phyloP scores from a whole-genome alignment of 73 alveolate genomes.

The Paramecium bursaria region DNA sequence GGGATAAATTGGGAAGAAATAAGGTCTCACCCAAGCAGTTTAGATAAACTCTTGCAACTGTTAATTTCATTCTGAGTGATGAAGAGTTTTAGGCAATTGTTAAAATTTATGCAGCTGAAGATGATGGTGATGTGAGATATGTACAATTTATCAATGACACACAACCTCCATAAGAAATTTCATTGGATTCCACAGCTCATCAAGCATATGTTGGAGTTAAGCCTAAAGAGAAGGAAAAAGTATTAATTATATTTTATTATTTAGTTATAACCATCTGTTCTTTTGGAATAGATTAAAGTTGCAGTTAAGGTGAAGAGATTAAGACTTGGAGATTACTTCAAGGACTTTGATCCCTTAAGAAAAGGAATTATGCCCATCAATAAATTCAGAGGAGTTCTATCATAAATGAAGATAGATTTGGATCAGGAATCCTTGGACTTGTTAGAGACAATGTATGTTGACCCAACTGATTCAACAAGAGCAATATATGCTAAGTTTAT shows the following conservation, averaged over 20 bases:
- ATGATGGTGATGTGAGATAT: conserved; percentile 84
- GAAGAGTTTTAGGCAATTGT: conserved; percentile 83
- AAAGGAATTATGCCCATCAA: conserved; percentile 89
- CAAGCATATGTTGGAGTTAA: conserved; percentile 72
- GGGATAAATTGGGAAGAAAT: conserved; percentile 87
- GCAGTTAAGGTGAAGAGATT: conserved; percentile 91
- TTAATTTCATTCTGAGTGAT: conserved; percentile 80
- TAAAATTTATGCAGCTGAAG: conserved; percentile 84
- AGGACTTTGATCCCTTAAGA: conserved; percentile 91
- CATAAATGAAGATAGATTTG: conserved; percentile 80
- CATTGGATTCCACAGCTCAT: conserved; percentile 65
- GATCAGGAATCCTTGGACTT: conserved; percentile 82
- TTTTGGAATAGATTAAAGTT: conserved; percentile 82
- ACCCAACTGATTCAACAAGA: conserved; percentile 79
- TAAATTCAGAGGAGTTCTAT: conserved; percentile 91
- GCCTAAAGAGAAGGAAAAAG: conserved; percentile 70
- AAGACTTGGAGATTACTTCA: conserved; percentile 93
- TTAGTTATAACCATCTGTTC: conserved; percentile 64
- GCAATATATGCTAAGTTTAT: conserved; percentile 85
- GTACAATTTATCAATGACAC: conserved; percentile 86
- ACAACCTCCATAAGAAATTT: conserved; percentile 73
- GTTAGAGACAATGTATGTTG: conserved; percentile 79
- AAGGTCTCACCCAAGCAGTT: conserved; percentile 89
- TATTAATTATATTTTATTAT: conserved; percentile 58
- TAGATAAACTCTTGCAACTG: conserved; percentile 84